Evolutionary conservation across 1,284 basidiomycete genomes (phyloP).

Genomic region (Fomitopsis palustris): DNA sequence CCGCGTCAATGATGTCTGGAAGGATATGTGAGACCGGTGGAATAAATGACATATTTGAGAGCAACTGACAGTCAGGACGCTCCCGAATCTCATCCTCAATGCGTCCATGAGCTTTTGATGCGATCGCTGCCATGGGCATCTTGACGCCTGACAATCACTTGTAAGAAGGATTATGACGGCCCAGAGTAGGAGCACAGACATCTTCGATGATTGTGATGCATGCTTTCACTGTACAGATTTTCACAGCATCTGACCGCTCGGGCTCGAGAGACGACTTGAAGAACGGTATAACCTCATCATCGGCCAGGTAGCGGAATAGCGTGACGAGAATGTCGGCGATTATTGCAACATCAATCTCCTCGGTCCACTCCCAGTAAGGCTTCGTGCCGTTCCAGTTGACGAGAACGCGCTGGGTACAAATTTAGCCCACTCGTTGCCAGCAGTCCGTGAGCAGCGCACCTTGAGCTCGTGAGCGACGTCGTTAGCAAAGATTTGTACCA

Average conservation of each 20-base stretch:
- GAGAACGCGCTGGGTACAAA: slow-evolving; percentile 38
- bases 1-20: slow-evolving; percentile 38
- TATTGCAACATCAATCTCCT: slow-evolving; percentile 78
- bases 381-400: slow-evolving; percentile 47
- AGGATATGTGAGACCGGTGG: slow-evolving; percentile 3
- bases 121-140: slow-evolving; percentile 56
- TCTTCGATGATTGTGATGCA: slow-evolving; percentile 46
- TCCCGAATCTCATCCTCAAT: slow-evolving; percentile 47
- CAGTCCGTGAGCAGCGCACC: slow-evolving; percentile 35
- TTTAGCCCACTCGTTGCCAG: slow-evolving; percentile 1
- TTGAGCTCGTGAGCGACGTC: slow-evolving; percentile 81
- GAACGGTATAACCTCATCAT: slow-evolving; percentile 55
- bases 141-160: slow-evolving; percentile 38
- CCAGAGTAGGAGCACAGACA: slow-evolving; percentile 15
- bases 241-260: slow-evolving; percentile 75
- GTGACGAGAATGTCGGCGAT: slow-evolving; percentile 74
- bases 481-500: slow-evolving; percentile 64
- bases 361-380: slow-evolving; percentile 67
- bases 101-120: slow-evolving; percentile 43
- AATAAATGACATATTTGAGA: not conserved
- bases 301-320: slow-evolving; percentile 66
- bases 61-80: slow-evolving; percentile 50
- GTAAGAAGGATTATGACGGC: not conserved
- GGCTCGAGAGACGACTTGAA: slow-evolving; percentile 67
- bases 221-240: slow-evolving; percentile 75